Conservation (phyloP, 306 rosid species). For the Quercus berberidifolia region DNA sequence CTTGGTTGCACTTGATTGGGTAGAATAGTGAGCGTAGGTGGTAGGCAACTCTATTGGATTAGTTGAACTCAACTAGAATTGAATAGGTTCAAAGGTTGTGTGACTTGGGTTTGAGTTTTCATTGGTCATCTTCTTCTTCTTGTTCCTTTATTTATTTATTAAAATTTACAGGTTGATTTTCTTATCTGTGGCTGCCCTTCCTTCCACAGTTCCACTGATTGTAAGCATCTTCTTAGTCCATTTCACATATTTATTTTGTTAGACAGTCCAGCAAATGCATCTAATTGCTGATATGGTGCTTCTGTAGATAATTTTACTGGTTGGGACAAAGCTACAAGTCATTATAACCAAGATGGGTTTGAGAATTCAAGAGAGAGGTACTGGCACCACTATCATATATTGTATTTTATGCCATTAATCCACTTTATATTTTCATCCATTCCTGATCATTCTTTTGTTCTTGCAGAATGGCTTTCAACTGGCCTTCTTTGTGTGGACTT, state of each 20-base stretch:
- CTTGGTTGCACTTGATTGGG: no score
- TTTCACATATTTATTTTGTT: neutral
- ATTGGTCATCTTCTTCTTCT: no score
- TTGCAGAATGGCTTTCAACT: conserved; percentile 82
- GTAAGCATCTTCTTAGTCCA: conserved; percentile 38
- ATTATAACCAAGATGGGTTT: conserved; percentile 86
- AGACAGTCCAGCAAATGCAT: neutral
- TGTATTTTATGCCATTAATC: no score
- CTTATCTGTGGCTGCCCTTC: conserved; percentile 75
- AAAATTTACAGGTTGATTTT: conserved; percentile 53
- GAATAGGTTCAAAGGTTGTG: no score
- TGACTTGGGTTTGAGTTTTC: no score
- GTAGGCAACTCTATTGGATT: no score
- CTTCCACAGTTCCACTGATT: conserved; percentile 70
- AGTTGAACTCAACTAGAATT: no score
- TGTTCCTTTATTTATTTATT: no score
- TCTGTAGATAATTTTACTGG: conserved; percentile 54
- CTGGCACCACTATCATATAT: conserved; percentile 37
- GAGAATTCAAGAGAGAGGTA: conserved; percentile 64
- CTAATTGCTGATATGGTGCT: neutral
- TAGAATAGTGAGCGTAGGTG: no score
- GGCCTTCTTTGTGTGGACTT: conserved; percentile 75
- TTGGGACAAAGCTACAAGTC: conserved; percentile 83
- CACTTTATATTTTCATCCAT: no score
- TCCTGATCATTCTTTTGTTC: neutral